These are phyloP conservation scores for Malania oleifera DNA, from an alignment of 164 flowering plant genomes.

Conservation along the genomic window DNA sequence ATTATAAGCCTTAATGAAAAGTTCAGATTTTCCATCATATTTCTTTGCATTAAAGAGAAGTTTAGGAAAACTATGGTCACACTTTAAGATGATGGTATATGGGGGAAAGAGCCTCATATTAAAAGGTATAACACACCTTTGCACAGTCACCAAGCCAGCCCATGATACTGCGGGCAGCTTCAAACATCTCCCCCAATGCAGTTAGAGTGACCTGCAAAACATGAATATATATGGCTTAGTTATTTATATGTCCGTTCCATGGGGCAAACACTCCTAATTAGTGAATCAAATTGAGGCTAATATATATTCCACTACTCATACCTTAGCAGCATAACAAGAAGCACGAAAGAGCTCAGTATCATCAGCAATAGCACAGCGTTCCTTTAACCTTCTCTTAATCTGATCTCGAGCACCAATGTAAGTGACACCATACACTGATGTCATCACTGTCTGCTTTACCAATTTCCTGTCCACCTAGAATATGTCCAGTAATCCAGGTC, in stretches of 20 bases:
- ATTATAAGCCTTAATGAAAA: too few species aligned
- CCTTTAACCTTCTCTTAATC: slow-evolving; percentile 78
- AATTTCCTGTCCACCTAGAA: slow-evolving; percentile 82
- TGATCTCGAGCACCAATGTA: slow-evolving; percentile 98
- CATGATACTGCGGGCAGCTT: slow-evolving; percentile 95
- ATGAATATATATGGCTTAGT: too few species aligned
- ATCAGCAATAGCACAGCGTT: slow-evolving; percentile 58
- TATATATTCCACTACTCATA: slow-evolving; percentile 24
- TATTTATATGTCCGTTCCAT: too few species aligned
- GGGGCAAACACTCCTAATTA: too few species aligned
- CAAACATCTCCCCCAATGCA: slow-evolving; percentile 95
- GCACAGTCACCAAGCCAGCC: slow-evolving; percentile 93
- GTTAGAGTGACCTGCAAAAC: slow-evolving; percentile 63
- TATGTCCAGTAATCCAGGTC: slow-evolving; percentile 4
- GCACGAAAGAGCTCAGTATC: slow-evolving; percentile 57
- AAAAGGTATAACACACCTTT: slow-evolving; percentile 54
- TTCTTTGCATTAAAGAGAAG: too few species aligned
- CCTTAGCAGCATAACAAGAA: slow-evolving; percentile 92
- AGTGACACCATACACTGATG: slow-evolving; percentile 99
- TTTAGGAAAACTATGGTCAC: too few species aligned
- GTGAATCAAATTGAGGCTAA: too few species aligned
- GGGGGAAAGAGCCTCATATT: too few species aligned
- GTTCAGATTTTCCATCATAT: too few species aligned
- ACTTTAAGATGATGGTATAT: too few species aligned
- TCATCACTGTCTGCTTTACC: slow-evolving; percentile 99